These are phyloP conservation scores for Giardia muris DNA, from an alignment of 208 protist species.

Conservation along the genomic window DNA sequence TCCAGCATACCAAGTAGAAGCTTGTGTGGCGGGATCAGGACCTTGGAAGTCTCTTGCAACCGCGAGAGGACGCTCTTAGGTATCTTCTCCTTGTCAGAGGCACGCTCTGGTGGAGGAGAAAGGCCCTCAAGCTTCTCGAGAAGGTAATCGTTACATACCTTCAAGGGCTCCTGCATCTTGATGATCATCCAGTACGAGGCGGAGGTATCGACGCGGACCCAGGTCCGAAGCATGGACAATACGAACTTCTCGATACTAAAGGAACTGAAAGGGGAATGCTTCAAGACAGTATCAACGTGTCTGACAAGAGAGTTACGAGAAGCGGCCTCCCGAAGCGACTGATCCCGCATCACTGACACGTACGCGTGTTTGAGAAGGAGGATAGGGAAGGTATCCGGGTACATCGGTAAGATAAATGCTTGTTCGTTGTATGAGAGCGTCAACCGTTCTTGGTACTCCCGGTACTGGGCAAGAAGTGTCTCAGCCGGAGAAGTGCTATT, in stretches of 20 bases:
- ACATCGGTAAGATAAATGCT: background rate
- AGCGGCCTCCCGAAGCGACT: background rate
- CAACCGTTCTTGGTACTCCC: too few species aligned
- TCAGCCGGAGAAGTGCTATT: too few species aligned
- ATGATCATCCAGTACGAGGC: background rate
- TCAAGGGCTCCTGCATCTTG: background rate
- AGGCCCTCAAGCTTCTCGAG: background rate
- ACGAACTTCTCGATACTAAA: background rate
- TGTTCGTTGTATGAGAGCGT: background rate
- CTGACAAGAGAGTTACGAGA: background rate
- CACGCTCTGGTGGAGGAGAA: background rate
- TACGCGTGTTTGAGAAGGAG: background rate
- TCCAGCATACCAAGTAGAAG: background rate
- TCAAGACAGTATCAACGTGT: background rate
- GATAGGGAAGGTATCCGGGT: background rate
- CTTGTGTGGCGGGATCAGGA: background rate
- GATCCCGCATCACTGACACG: background rate
- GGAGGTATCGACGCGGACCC: background rate
- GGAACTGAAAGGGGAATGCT: background rate
- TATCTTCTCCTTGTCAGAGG: background rate
- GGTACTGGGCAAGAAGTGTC: too few species aligned
- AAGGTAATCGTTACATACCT: background rate
- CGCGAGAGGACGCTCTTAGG: background rate
- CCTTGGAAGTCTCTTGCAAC: background rate
- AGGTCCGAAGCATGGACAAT: background rate